Percentiles rank a stretch among this genome's conserved stretches.
Conservation (phyloP, 768 basidiomycete genomes). For the Mycena sanguinolenta region DNA sequence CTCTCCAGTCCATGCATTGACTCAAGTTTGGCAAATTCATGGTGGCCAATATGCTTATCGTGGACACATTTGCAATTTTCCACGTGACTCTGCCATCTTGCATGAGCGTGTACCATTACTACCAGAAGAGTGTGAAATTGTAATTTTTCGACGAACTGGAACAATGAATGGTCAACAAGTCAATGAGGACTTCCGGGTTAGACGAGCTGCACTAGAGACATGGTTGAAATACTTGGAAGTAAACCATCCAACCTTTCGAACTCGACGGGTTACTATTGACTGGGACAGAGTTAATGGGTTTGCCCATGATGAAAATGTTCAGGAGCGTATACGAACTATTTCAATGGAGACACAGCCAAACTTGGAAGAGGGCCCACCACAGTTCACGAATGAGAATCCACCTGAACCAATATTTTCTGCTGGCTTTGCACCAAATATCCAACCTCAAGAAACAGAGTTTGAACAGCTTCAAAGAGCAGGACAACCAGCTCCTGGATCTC, state of each 20-base stretch:
- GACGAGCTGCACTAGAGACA: neutral
- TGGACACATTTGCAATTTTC: slow-evolving; percentile 1
- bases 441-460: neutral
- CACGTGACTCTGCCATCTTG: neutral
- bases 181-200: neutral
- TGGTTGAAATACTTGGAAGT: neutral
- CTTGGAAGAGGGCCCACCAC: neutral
- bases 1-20: neutral
- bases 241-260: neutral
- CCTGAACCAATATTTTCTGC: neutral
- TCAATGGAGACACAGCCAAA: neutral
- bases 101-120: neutral
- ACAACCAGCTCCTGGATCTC: neutral
- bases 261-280: neutral
- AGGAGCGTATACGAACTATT: neutral
- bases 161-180: neutral
- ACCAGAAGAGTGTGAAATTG: neutral
- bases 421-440: neutral
- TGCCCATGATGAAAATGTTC: neutral
- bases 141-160: neutral
- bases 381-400: neutral
- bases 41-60: neutral
- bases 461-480: neutral
- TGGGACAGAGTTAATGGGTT: neutral
- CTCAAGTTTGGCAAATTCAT: neutral